Percentiles rank a stretch among this genome's conserved stretches.
phyloP scores from a whole-genome alignment of 208 protist genomes.

The Phytomonas serpens region DNA sequence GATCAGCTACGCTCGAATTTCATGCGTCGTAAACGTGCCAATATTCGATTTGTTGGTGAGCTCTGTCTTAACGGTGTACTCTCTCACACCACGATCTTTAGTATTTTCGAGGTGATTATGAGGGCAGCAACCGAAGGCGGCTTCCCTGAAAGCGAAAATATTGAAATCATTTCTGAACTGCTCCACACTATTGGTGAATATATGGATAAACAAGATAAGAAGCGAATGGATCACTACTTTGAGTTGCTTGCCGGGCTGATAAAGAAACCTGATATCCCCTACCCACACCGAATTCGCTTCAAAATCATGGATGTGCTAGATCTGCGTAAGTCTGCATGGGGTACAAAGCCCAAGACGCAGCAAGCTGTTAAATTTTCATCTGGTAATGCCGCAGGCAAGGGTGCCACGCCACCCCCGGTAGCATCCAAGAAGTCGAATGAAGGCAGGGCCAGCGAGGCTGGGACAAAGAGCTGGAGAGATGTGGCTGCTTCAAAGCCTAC shows the following conservation, averaged over 20 bases:
- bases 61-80: constrained; percentile 76
- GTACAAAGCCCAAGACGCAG: constrained; percentile 21
- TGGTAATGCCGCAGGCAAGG: constrained; percentile 10
- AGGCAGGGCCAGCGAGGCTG: neutral
- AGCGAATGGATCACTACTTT: constrained; percentile 52
- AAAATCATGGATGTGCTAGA: constrained; percentile 86
- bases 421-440: constrained; percentile 18
- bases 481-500: neutral
- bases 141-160: constrained; percentile 54
- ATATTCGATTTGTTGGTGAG: constrained; percentile 86
- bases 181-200: constrained; percentile 63
- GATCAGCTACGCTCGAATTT: constrained; percentile 48
- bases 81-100: constrained; percentile 54
- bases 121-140: constrained; percentile 24
- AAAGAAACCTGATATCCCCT: constrained; percentile 43
- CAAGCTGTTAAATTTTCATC: constrained; percentile 15
- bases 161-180: constrained; percentile 76
- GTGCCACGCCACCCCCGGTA: neutral
- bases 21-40: constrained; percentile 78
- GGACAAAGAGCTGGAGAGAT: neutral
- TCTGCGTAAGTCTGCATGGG: constrained; percentile 51
- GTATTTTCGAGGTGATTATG: constrained; percentile 60
- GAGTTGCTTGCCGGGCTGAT: constrained; percentile 31
- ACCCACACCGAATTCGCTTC: constrained; percentile 76
- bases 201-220: constrained; percentile 43